These are phyloP conservation scores for Zygotorulaspora sp. DNA, from an alignment of 805 yeast species.

Conservation along the genomic window DNA sequence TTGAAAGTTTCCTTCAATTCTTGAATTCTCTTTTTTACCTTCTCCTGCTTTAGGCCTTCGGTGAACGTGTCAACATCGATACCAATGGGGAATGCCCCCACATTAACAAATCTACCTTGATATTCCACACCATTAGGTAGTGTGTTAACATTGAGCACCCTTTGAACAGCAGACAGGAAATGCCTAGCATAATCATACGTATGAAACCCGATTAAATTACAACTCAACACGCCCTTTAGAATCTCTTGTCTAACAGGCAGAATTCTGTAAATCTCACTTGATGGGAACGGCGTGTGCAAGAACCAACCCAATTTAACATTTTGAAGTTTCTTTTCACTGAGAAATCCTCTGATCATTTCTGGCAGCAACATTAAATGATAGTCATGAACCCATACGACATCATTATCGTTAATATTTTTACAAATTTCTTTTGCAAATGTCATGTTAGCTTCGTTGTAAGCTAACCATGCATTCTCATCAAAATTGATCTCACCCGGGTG, in stretches of 20 bases:
- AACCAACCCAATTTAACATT: conserved; percentile 86
- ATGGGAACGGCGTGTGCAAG: conserved; percentile 96
- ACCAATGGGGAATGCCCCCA: conserved; percentile 99
- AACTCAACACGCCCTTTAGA: conserved; percentile 82
- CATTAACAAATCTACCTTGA: conserved; percentile 68
- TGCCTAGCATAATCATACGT: conserved; percentile 99
- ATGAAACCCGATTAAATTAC: conserved; percentile 95
- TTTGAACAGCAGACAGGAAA: conserved; percentile 81
- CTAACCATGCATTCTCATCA: conserved; percentile 97
- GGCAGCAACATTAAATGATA: conserved; percentile 96
- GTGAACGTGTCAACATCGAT: conserved; percentile 90
- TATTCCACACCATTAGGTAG: conserved; percentile 87
- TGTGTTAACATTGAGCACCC: conserved; percentile 76
- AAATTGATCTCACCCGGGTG: conserved; percentile 99
- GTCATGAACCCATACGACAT: conserved; percentile 96
- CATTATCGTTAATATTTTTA: conserved; percentile 68
- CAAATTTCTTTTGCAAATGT: conserved; percentile 74
- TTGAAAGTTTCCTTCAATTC: conserved; percentile 62
- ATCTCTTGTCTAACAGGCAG: conserved; percentile 94
- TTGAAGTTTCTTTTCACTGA: conserved; percentile 41
- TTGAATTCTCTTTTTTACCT: conserved; percentile 61
- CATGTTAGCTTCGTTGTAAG: conserved; percentile 88
- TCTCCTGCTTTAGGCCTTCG: conserved; percentile 61
- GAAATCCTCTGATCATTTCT: conserved; percentile 66
- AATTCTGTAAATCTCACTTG: conserved; percentile 92